Percentiles rank a stretch among this genome's conserved stretches.
phyloP scores from a whole-genome alignment of 331 rosid genomes.

The Quercus phellos region DNA sequence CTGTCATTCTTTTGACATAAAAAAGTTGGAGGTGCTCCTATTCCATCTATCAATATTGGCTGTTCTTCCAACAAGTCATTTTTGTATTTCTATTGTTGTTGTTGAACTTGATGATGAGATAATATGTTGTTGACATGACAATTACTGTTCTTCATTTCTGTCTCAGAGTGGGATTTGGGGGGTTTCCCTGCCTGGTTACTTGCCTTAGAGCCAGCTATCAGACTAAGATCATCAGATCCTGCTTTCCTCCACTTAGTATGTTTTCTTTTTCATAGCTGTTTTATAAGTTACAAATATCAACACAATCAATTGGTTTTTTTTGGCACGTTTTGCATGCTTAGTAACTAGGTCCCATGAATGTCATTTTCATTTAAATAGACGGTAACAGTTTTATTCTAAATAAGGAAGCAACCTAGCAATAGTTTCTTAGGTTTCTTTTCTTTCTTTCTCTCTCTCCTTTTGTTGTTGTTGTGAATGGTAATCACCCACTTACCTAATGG shows the following conservation, averaged over 20 bases:
- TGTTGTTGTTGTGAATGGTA: too few relatives aligned
- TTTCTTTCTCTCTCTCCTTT: too few relatives aligned
- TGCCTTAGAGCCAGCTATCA: conserved; percentile 57
- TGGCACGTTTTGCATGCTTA: not conserved
- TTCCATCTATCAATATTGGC: conserved; percentile 11
- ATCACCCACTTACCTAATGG: too few relatives aligned
- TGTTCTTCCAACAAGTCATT: not conserved
- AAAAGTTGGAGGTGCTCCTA: not conserved
- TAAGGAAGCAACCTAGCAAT: not conserved
- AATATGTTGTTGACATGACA: conserved; percentile 4
- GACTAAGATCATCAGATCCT: conserved; percentile 75
- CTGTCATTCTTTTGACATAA: too few relatives aligned
- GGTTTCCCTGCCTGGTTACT: conserved; percentile 91
- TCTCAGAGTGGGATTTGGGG: conserved; percentile 96
- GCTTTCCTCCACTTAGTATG: conserved; percentile 67
- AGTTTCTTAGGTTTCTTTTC: too few relatives aligned
- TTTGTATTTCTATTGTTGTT: not conserved
- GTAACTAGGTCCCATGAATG: not conserved
- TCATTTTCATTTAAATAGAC: not conserved
- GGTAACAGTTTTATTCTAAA: not conserved
- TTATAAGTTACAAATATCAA: not conserved
- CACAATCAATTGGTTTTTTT: not conserved
- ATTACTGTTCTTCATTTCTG: conserved; percentile 4
- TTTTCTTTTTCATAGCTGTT: conserved; percentile 10
- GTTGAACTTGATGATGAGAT: not conserved